Base-by-base conservation (phyloP, 176 grass and related monocot genomes). In the Eragrostis curvula region DNA sequence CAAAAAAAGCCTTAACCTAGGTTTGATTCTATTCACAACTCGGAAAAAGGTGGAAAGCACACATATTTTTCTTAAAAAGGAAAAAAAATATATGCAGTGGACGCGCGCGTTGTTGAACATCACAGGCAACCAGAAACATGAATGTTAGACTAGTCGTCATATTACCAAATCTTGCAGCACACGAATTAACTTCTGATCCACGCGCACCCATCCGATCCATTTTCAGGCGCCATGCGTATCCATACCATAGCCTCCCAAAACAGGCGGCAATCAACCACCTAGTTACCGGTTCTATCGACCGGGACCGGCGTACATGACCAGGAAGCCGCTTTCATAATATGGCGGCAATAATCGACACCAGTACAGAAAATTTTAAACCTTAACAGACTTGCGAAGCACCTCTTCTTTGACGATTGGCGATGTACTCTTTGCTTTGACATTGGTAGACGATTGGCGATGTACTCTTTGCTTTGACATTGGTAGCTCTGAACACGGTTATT, bases 391-490 rank as follows among this genome's bases (percentile, higher is more conserved):
- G 21, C 28, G n/a, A 45, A 73, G 59, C 59, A 73, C 67, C 17
- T 53, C 53, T 70, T 45, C 16, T 79, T 44, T 73, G 67, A 43
- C 68, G 75, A 79, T 55, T 29, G 57, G 57, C 18, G 49, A 66
- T 21, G 18, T 44, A 57, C 4, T 3, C 16, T 24, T 49, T 17
- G 39, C 64, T 65, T 89, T 81, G 77, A 81, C 82, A 85, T 77
- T 71, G 10, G 77, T n/a, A n/a, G 67, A 43, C 68, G 75, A 79
- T 55, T 29, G 57, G 57, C 18, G 49, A 66, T 21, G 18, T 44
- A 57, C 4, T 3, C 16, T 24, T 49, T 17, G 39, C 64, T 65
- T 89, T 81, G 77, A 81, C 82, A 85, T 77, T 71, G 10, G 21
- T 32, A 20, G 20, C 56, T 18, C 58, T 61, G 11, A 28, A 61